phyloP scores from a whole-genome alignment of 345 rosid genomes.

The Boechera divaricarpa region DNA sequence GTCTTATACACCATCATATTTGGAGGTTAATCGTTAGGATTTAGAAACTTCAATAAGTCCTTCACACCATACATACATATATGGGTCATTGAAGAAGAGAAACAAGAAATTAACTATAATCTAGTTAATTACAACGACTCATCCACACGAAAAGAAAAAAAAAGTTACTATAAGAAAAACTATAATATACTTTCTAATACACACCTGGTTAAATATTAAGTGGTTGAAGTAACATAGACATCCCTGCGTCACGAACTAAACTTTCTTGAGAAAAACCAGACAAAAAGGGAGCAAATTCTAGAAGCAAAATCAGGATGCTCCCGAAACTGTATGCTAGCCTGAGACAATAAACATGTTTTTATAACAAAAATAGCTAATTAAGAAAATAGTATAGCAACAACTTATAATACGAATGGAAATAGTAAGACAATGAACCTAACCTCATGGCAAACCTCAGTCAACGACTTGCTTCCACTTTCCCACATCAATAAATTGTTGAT shows the following conservation, averaged over 20 bases:
- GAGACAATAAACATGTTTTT: background rate
- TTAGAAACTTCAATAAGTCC: too few species aligned
- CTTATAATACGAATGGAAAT: too few species aligned
- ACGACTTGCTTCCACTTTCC: background rate
- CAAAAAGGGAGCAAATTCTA: background rate
- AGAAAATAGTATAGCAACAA: background rate
- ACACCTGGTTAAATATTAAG: background rate
- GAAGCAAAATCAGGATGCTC: background rate
- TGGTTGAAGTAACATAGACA: background rate
- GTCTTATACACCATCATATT: too few species aligned
- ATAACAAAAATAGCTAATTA: background rate
- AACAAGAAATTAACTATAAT: too few species aligned
- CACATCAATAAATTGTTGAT: background rate
- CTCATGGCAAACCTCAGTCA: background rate
- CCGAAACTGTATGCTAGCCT: background rate
- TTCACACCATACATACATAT: too few species aligned
- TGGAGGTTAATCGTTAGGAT: too few species aligned
- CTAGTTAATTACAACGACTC: background rate
- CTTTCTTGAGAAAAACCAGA: background rate
- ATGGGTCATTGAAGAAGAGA: too few species aligned
- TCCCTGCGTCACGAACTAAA: background rate
- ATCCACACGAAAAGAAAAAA: background rate
- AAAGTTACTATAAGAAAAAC: background rate
- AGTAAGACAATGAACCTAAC: background rate
- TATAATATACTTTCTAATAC: background rate